Conservation (phyloP, 805 yeast genomes). For the Maudiozyma turicensis region DNA sequence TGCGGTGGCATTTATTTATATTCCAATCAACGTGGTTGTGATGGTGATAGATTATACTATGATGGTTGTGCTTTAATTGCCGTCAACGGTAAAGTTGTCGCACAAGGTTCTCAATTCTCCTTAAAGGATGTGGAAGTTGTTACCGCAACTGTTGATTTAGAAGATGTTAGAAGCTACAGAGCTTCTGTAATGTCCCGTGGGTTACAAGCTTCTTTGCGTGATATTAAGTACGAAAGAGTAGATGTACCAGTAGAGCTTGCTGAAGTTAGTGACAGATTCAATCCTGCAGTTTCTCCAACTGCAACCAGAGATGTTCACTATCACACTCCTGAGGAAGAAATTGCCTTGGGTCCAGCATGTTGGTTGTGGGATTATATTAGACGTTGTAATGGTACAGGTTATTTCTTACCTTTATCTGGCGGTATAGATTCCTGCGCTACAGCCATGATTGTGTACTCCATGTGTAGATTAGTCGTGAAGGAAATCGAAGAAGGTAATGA, state of each 20-base stretch:
- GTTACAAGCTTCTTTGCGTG: conserved; percentile 43
- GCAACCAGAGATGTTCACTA: conserved; percentile 41
- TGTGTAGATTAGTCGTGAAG: conserved; percentile 77
- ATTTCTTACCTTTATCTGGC: conserved; percentile 87
- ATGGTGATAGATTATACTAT: conserved; percentile 92
- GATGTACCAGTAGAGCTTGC: conserved; percentile 57
- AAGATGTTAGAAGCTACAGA: conserved; percentile 80
- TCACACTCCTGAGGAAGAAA: conserved; percentile 88
- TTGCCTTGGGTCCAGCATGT: conserved; percentile 97
- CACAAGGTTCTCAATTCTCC: conserved; percentile 89
- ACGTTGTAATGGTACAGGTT: conserved; percentile 85
- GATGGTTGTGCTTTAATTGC: conserved; percentile 96
- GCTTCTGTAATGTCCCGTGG: conserved; percentile 63
- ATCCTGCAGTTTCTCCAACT: conserved; percentile 54
- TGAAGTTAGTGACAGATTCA: conserved; percentile 48
- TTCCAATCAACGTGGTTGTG: conserved; percentile 95
- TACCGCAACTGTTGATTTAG: conserved; percentile 89
- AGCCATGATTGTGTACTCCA: conserved; percentile 84
- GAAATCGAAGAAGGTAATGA: conserved; percentile 60
- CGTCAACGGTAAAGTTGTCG: conserved; percentile 83
- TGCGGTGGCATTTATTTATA: conserved; percentile 95
- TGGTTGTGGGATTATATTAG: conserved; percentile 98
- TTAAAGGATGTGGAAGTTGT: conserved; percentile 88
- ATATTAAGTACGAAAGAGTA: conserved; percentile 39
- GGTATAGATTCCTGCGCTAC: conserved; percentile 99